These are phyloP conservation scores for Psidium guajava DNA, from an alignment of 345 rosid species.

Conservation along the genomic window DNA sequence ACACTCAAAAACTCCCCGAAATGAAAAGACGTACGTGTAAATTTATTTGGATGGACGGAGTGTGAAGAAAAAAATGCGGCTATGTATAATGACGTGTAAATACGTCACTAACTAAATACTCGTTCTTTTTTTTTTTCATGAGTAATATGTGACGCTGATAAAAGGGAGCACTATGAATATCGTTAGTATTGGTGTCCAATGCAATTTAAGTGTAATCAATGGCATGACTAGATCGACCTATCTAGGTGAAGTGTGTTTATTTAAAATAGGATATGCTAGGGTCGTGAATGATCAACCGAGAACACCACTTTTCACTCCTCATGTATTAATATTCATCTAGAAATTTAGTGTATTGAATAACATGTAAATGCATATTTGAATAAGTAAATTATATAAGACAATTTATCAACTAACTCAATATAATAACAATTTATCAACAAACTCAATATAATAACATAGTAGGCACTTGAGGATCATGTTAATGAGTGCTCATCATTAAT, in stretches of 20 bases:
- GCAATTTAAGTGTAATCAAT: neutral
- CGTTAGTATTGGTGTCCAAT: neutral
- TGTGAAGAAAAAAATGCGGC: rapidly evolving
- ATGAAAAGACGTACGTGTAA: no score
- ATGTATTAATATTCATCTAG: neutral
- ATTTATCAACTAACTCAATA: no score
- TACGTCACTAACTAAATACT: neutral
- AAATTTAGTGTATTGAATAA: neutral
- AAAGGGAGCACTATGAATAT: neutral
- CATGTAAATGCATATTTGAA: neutral
- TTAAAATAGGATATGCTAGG: neutral
- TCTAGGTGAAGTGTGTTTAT: neutral
- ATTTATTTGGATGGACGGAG: neutral
- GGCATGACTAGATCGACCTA: neutral
- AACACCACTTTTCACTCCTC: neutral
- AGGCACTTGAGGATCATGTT: neutral
- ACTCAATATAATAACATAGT: no score
- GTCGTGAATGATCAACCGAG: neutral
- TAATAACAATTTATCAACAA: no score
- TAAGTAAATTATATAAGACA: neutral
- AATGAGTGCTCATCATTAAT: neutral
- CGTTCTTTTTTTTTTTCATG: neutral
- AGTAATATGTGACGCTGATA: neutral
- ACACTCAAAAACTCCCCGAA: no score
- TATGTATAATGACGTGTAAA: neutral